These are phyloP conservation scores for Punica granatum DNA, from an alignment of 345 rosid genomes.

Conservation along the genomic window DNA sequence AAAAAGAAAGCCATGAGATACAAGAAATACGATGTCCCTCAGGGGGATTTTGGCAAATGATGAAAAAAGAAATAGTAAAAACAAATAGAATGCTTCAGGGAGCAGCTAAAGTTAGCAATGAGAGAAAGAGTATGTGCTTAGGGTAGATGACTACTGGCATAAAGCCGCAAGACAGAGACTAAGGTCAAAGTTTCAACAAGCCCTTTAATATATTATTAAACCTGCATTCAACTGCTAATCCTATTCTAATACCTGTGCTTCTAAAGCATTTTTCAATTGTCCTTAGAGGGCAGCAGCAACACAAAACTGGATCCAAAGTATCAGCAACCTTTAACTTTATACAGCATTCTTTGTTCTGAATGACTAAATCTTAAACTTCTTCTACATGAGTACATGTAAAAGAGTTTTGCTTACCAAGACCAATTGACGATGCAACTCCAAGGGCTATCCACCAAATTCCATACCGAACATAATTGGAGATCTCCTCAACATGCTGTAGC, in stretches of 20 bases:
- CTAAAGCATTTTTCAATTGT: not conserved
- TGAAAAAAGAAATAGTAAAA: not conserved
- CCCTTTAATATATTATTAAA: not conserved
- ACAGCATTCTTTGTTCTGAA: not conserved
- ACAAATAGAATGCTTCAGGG: not conserved
- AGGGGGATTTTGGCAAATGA: not conserved
- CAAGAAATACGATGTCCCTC: not conserved
- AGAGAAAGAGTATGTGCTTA: not conserved
- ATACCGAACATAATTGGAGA: slow-evolving; percentile 50
- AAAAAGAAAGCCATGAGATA: not conserved
- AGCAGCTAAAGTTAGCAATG: not conserved
- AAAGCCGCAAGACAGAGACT: not conserved
- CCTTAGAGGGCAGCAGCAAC: not conserved
- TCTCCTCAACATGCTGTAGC: slow-evolving; percentile 79
- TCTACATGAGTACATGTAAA: not conserved
- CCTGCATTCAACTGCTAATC: not conserved
- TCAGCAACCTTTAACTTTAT: not conserved
- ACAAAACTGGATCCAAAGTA: not conserved
- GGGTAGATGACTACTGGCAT: too few species aligned
- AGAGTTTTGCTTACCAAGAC: slow-evolving; percentile 71
- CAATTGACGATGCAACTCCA: slow-evolving; percentile 98
- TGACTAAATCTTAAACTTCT: not conserved
- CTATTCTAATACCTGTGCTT: not conserved
- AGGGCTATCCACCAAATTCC: slow-evolving; percentile 94
- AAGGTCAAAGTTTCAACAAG: not conserved